phyloP scores from a whole-genome alignment of 2,329 filamentous ascomycete genomes.

The Albophoma yamanashiensis region DNA sequence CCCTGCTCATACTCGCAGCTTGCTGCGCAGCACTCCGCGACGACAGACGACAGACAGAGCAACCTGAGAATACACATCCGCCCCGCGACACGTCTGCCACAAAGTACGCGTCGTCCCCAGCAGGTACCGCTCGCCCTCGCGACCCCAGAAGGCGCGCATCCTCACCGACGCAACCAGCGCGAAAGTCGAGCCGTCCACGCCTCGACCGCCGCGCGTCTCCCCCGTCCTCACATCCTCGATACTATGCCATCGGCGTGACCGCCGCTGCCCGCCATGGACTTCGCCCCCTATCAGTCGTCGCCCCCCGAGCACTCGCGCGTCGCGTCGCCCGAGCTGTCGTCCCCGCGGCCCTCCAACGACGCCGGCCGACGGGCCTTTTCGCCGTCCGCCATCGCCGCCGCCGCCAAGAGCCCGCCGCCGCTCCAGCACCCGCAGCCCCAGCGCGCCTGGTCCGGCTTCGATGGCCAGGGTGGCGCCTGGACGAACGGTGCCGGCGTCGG shows the following conservation, averaged over 20 bases:
- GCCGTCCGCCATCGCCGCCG: conserved; percentile 24
- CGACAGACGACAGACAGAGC: not conserved
- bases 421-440: conserved; percentile 44
- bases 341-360: conserved; percentile 44
- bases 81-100: not conserved
- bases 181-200: not conserved
- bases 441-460: conserved; percentile 36
- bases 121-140: not conserved
- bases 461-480: conserved; percentile 23
- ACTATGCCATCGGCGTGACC: conserved; percentile 1
- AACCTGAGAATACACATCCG: not conserved
- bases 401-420: conserved; percentile 27
- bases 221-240: not conserved
- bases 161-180: not conserved
- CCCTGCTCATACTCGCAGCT: too few relatives aligned
- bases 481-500: conserved; percentile 7
- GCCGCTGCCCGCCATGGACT: conserved; percentile 55
- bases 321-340: conserved; percentile 53
- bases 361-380: conserved; percentile 46
- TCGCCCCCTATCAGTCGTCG: conserved; percentile 92
- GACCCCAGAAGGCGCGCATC: not conserved
- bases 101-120: not conserved
- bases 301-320: conserved; percentile 76
- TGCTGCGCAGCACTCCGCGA: not conserved
- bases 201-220: not conserved